phyloP scores from a whole-genome alignment of 306 rosid genomes.

The Lathyrus oleraceus region DNA sequence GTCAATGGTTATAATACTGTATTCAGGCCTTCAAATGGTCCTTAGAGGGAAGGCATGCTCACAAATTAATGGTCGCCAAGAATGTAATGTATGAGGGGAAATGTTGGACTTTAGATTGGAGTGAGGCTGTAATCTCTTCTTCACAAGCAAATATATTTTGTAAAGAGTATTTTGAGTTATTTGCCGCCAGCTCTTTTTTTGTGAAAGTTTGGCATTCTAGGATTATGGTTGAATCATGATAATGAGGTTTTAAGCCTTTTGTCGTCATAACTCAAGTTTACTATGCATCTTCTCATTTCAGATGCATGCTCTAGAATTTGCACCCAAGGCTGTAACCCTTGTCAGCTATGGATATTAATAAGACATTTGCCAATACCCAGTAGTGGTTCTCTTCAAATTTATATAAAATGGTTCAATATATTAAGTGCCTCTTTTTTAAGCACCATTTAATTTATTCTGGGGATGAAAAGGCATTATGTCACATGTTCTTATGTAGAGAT shows the following conservation, averaged over 20 bases:
- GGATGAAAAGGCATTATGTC: background rate
- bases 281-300: constrained; percentile 19
- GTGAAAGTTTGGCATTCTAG: constrained; percentile 26
- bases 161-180: constrained; percentile 63
- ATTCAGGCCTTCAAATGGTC: constrained; percentile 85
- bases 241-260: constrained; percentile 17
- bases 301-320: constrained; percentile 15
- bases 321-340: background rate
- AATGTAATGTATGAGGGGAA: constrained; percentile 67
- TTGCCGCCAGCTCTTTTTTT: constrained; percentile 48
- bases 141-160: constrained; percentile 69
- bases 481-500: background rate
- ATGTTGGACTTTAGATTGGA: constrained; percentile 68
- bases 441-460: background rate
- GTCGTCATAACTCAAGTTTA: background rate
- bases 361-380: background rate
- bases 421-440: background rate
- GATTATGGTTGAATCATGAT: constrained; percentile 24
- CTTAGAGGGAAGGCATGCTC: constrained; percentile 50
- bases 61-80: constrained; percentile 41
- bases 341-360: constrained; percentile 10
- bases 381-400: background rate
- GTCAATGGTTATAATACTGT: constrained; percentile 75
- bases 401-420: background rate
- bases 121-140: constrained; percentile 76